Evolutionary conservation across 805 yeast species (phyloP), one percentile per base, ranked within the genome.

Genomic region (Monosporozyma unispora): DNA sequence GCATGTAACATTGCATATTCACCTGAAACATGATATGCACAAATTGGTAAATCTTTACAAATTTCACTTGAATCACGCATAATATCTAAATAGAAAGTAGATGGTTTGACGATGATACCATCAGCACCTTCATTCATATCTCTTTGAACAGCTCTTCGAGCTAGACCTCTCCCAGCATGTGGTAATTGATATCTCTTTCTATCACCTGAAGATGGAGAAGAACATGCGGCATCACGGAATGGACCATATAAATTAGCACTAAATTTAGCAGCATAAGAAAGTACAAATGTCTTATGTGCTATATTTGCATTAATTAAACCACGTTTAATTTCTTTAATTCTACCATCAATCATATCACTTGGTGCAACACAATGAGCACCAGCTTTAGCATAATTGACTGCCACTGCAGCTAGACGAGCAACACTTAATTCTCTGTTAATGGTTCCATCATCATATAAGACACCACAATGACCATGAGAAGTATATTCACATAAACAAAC

Each of bases 1-100:
- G 99, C 99, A 63, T 90, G 96, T 55, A 93, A 69, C 99, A 93
- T 93, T 29, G 98, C 97, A 63, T 79, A 93, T 70, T 93, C 99
- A 39, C 99, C 99, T 64, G 91, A 81, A 22, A 93, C 99, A 68
- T 93, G 99, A 69, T 93, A 93, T 25, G 95, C 90, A 61, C 96
- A 88, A 48, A 93, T 72, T 25, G 99, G 99, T 58, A 85, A 79
- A 64, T 93, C 93, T 47, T 71, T 68, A 62, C 96, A 87, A 48
- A 90, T 74, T 59, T 78, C 81, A 37, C 90, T 73, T 0, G 99
- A 96, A 62, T 93, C 96, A 50, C 83, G 76, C 69, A 93, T 84
- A 48, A 93, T 77, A 64, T 93, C 99, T 59, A 93, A 75, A 67
- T 91, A 93, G 70, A 93, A 91, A 3, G 98, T 88, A 4, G 96